Conservation (phyloP, 2,329 filamentous ascomycete species). For the Ambrosiella beaveri region DNA sequence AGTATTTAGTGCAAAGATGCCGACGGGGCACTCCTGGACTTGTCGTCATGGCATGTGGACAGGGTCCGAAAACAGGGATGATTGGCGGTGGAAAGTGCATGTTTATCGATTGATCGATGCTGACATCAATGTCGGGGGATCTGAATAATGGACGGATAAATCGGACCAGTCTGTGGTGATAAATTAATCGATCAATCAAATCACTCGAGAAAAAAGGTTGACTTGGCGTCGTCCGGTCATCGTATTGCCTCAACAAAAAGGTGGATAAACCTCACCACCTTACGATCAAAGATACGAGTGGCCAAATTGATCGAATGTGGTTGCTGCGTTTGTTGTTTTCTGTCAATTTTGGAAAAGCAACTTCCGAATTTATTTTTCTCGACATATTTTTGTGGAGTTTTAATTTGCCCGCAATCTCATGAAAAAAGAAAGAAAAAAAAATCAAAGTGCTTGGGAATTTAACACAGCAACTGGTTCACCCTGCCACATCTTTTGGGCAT, state of each 20-base stretch:
- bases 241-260: no score
- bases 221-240: no score
- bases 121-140: background rate
- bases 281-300: background rate
- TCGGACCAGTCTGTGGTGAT: no score
- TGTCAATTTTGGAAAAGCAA: background rate
- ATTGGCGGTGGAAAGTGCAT: background rate
- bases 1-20: background rate
- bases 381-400: background rate
- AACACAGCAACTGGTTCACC: no score
- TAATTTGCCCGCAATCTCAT: no score
- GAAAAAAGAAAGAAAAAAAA: no score
- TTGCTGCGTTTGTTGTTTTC: background rate
- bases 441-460: no score
- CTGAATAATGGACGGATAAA: no score
- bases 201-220: no score
- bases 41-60: background rate
- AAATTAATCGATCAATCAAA: no score
- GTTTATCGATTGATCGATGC: background rate
- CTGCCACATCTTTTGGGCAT: background rate
- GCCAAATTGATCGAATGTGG: background rate
- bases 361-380: background rate
- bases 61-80: background rate
- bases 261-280: no score
- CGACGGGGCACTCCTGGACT: background rate